Conservation (phyloP, 1,284 basidiomycete genomes). For the Vanrija pseudolonga region DNA sequence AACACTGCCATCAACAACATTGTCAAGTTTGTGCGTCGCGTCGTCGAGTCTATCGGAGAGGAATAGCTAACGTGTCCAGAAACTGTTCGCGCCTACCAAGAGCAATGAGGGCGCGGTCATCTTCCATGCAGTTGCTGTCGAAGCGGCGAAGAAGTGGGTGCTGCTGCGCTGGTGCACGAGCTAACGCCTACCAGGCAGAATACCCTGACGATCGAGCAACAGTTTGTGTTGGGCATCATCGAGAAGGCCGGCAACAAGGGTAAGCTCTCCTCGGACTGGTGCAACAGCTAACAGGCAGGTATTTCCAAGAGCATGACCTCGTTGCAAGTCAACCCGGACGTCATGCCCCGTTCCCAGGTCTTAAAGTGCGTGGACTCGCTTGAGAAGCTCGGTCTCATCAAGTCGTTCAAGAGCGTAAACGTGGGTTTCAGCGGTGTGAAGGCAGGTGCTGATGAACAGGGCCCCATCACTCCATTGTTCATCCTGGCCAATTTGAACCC, state of each 20-base stretch:
- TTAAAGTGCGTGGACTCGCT: slow-evolving; percentile 38
- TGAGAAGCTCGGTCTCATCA: slow-evolving; percentile 40
- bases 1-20: slow-evolving; percentile 22
- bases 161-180: not conserved
- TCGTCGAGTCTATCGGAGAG: not conserved
- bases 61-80: not conserved
- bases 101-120: slow-evolving; percentile 21
- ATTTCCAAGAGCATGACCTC: slow-evolving; percentile 20
- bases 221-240: slow-evolving; percentile 29
- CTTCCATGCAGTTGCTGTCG: slow-evolving; percentile 31
- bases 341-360: slow-evolving; percentile 29
- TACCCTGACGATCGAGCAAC: slow-evolving; percentile 38
- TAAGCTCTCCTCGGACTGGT: slow-evolving; percentile 6
- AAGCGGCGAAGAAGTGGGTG: slow-evolving; percentile 36
- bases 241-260: slow-evolving; percentile 22
- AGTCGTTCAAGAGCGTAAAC: slow-evolving; percentile 45
- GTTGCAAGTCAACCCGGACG: slow-evolving; percentile 30
- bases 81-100: slow-evolving; percentile 20
- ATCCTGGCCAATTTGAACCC: slow-evolving; percentile 38
- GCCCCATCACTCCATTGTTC: slow-evolving; percentile 42
- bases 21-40: slow-evolving; percentile 18
- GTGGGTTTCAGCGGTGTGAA: slow-evolving; percentile 21
- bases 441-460: slow-evolving; percentile 17
- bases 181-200: slow-evolving; percentile 20
- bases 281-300: slow-evolving; percentile 17